phyloP scores from a whole-genome alignment of 495 filamentous ascomycete genomes.

The Elaphomyces granulatus region DNA sequence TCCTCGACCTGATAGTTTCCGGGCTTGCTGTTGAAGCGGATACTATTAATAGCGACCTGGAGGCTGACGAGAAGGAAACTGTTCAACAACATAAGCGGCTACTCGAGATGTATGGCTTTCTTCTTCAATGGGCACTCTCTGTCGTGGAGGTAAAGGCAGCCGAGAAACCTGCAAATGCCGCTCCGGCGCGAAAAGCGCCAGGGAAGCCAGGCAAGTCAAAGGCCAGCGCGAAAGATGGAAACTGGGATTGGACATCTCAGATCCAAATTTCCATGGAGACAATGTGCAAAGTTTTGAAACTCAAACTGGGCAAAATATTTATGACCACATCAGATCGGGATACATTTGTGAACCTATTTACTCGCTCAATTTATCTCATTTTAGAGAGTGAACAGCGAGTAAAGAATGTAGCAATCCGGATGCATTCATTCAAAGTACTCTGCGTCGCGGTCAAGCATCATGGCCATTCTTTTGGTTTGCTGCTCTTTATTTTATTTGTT shows the following conservation, averaged over 20 bases:
- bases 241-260: constrained; percentile 80
- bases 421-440: constrained; percentile 94
- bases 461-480: constrained; percentile 84
- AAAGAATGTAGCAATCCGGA: constrained; percentile 79
- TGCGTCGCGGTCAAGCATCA: constrained; percentile 98
- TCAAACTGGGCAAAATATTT: constrained; percentile 86
- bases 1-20: constrained; percentile 84
- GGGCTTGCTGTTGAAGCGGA: constrained; percentile 91
- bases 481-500: no score
- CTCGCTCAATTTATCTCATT: constrained; percentile 83
- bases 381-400: constrained; percentile 88
- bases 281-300: constrained; percentile 91
- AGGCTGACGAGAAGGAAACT: constrained; percentile 79
- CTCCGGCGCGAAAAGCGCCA: constrained; percentile 52
- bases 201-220: constrained; percentile 69
- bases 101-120: constrained; percentile 87
- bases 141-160: constrained; percentile 86
- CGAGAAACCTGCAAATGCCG: constrained; percentile 62
- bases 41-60: constrained; percentile 67
- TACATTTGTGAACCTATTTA: constrained; percentile 85
- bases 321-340: constrained; percentile 93
- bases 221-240: constrained; percentile 48
- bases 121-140: constrained; percentile 88
- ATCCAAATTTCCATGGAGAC: constrained; percentile 76
- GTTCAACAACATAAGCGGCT: constrained; percentile 75